Evolutionary conservation across 1,139 yeast species (phyloP).

Genomic region (Hyphopichia wangnamkhiaoensis): DNA sequence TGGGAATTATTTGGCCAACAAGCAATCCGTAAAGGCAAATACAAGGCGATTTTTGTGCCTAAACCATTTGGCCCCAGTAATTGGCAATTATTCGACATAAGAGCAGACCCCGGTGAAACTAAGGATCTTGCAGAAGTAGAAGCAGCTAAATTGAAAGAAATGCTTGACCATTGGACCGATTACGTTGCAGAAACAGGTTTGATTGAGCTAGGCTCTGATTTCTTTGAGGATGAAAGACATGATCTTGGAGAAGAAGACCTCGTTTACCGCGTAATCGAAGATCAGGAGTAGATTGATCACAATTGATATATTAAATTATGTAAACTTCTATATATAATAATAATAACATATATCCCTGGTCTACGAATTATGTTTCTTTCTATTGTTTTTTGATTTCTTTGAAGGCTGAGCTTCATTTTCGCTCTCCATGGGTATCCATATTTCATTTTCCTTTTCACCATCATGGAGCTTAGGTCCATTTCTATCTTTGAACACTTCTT

Average conservation of each 20-base stretch:
- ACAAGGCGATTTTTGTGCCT: slow-evolving; percentile 51
- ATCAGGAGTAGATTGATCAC: background rate
- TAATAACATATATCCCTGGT: background rate
- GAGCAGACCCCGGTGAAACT: slow-evolving; percentile 50
- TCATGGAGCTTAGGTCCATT: slow-evolving; percentile 52
- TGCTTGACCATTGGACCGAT: slow-evolving; percentile 50
- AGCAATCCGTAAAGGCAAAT: slow-evolving; percentile 53
- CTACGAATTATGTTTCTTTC: background rate
- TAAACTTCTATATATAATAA: background rate
- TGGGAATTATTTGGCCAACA: slow-evolving; percentile 62
- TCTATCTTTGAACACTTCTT: slow-evolving; percentile 69
- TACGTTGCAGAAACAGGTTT: slow-evolving; percentile 59
- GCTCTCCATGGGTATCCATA: slow-evolving; percentile 38
- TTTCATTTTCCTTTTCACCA: slow-evolving; percentile 33
- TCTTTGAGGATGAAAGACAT: slow-evolving; percentile 3
- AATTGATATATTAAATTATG: no score
- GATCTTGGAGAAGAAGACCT: slow-evolving; percentile 1
- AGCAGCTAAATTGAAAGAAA: slow-evolving; percentile 35
- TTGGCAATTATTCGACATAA: slow-evolving; percentile 52
- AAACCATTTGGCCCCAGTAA: slow-evolving; percentile 48
- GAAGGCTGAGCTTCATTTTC: slow-evolving; percentile 1
- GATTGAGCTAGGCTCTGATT: slow-evolving; percentile 31
- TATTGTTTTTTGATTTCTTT: background rate
- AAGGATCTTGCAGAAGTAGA: slow-evolving; percentile 35
- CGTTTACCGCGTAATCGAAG: slow-evolving; percentile 1